Conservation (phyloP, 345 rosid species). For the Salix arbutifolia region DNA sequence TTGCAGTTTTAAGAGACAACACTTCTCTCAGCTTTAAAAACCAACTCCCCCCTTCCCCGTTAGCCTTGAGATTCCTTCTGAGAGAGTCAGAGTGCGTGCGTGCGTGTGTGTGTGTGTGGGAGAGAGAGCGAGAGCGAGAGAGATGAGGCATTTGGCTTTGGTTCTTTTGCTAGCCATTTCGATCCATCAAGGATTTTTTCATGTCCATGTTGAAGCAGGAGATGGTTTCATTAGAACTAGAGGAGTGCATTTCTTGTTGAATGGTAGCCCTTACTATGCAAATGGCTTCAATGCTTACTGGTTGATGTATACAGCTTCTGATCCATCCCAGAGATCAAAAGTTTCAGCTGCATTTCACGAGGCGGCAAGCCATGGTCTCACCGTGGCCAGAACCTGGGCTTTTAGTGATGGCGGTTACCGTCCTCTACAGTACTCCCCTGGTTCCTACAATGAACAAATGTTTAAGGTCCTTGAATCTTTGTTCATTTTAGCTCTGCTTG, state of each 20-base stretch:
- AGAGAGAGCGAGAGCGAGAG: constrained; percentile 8
- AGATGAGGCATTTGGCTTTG: constrained; percentile 41
- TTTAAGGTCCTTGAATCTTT: constrained; percentile 17
- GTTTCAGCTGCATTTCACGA: constrained; percentile 25
- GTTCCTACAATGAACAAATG: constrained; percentile 25
- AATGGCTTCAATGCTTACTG: constrained; percentile 36
- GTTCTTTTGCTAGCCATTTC: constrained; percentile 3
- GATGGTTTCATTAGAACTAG: constrained; percentile 21
- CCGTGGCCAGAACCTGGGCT: constrained; percentile 35
- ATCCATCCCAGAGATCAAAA: constrained; percentile 28
- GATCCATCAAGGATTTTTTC: constrained; percentile 8
- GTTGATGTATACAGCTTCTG: constrained; percentile 29
- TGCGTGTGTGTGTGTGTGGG: too few species aligned
- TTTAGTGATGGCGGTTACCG: constrained; percentile 34
- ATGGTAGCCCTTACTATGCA: constrained; percentile 28
- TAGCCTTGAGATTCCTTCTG: background rate
- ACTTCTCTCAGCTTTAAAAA: constrained; percentile 6
- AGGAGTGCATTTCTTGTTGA: constrained; percentile 28
- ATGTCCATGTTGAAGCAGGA: constrained; percentile 17
- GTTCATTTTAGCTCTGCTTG: background rate
- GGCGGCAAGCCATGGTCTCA: constrained; percentile 25
- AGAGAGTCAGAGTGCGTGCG: background rate
- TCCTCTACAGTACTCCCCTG: constrained; percentile 30
- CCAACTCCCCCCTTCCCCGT: background rate
- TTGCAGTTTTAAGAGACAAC: constrained; percentile 16